Evolutionary conservation across 163 green algal genomes (phyloP), one percentile per base, ranked within the genome.

Genomic region (Trebouxiophyceae sp.): DNA sequence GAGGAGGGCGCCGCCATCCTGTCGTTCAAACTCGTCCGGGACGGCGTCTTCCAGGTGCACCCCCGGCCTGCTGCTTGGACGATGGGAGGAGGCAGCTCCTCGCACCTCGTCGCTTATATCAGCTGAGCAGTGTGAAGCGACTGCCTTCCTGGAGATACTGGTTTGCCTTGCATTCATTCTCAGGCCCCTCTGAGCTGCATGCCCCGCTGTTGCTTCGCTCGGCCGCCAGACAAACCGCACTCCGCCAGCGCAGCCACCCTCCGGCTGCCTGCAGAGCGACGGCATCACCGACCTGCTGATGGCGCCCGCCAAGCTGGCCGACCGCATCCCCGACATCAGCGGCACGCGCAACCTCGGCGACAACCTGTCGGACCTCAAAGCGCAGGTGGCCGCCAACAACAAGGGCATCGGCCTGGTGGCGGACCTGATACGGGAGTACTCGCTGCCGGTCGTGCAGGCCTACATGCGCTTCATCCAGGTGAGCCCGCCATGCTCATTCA

Each of bases 391-490:
- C 0, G 94, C 94, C 65, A 99, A 99, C 79, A 87, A 81, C 6
- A 77, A 83, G 34, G 94, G 94, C 65, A 97, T 97, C 31, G 58
- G 69, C 30, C 80, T 97, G 32, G 87, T 98, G 47, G 46, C 65
- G 0, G 86, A 91, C n/a, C 78, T 99, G 4, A 95, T 98, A 34
- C 45, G 66, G 4, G 84, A 97, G 77, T 95, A 93, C 74, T 77
- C 79, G 4, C 70, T 97, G 57, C 29, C 57, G 12, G 76, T 89
- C 57, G 89, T 97, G 55, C 81, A 88, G 50, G 87, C 88, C 6
- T 99, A 98, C 90, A 99, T 99, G 94, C 12, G 47, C 27, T 84
- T 94, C 83, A 97, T 99, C 58, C 93, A 97, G 82, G 75, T 80
- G 50, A 16, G 39, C n/a, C n/a, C n/a, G n/a, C n/a, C n/a, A n/a